phyloP scores from a whole-genome alignment of 805 yeast species.

The Barnettozyma botsteinii region DNA sequence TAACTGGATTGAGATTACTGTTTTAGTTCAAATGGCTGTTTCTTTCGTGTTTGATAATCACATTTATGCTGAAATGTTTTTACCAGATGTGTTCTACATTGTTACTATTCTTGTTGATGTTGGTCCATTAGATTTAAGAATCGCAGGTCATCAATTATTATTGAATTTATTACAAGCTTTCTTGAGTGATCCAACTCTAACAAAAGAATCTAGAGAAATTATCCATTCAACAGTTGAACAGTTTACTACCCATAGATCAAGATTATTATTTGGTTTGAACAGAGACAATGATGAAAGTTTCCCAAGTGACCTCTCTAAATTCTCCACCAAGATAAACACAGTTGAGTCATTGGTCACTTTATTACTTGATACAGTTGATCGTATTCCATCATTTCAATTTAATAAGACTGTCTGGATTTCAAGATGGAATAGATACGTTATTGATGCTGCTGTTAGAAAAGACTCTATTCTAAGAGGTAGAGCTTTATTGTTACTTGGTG shows the following conservation, averaged over 20 bases:
- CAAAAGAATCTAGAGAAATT: slow-evolving; percentile 31
- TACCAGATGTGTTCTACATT: slow-evolving; percentile 68
- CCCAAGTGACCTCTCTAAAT: slow-evolving; percentile 31
- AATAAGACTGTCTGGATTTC: slow-evolving; percentile 52
- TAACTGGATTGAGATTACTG: slow-evolving; percentile 66
- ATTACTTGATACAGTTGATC: slow-evolving; percentile 46
- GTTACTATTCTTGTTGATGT: slow-evolving; percentile 52
- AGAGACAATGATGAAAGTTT: slow-evolving; percentile 41
- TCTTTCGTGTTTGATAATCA: slow-evolving; percentile 67
- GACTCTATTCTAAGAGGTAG: slow-evolving; percentile 60
- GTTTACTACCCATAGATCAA: slow-evolving; percentile 55
- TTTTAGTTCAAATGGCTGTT: slow-evolving; percentile 57
- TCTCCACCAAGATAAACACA: slow-evolving; percentile 33
- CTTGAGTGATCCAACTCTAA: slow-evolving; percentile 48
- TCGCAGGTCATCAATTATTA: slow-evolving; percentile 52
- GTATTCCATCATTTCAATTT: slow-evolving; percentile 39
- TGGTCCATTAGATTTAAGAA: slow-evolving; percentile 51
- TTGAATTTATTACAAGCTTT: slow-evolving; percentile 68
- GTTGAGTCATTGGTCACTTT: slow-evolving; percentile 57
- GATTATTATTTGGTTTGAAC: slow-evolving; percentile 63
- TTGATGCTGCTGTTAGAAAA: slow-evolving; percentile 53
- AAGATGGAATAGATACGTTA: slow-evolving; percentile 59
- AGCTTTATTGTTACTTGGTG: slow-evolving; percentile 65
- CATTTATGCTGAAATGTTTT: slow-evolving; percentile 51
- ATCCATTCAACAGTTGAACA: slow-evolving; percentile 40